phyloP scores from a whole-genome alignment of 805 yeast species.

The Brettanomyces nanus region DNA sequence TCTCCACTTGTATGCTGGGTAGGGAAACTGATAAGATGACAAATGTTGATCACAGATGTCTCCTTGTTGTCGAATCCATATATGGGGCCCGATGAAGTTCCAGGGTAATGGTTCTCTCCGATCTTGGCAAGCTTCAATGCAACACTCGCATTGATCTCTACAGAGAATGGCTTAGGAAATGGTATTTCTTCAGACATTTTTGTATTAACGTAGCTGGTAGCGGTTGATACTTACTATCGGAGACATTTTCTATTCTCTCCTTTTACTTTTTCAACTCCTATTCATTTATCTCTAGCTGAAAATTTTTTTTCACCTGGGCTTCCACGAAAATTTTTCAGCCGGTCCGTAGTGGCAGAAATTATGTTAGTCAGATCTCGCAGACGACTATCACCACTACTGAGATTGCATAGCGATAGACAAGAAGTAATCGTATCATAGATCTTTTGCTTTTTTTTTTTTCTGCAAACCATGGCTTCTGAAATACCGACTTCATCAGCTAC shows the following conservation, averaged over 20 bases:
- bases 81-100: slow-evolving; percentile 59
- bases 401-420: too few relatives aligned
- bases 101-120: slow-evolving; percentile 55
- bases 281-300: background rate
- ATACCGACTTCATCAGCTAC: too few relatives aligned
- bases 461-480: too few relatives aligned
- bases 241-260: too few relatives aligned
- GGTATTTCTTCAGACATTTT: background rate
- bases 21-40: slow-evolving; percentile 32
- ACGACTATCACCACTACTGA: too few relatives aligned
- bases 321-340: background rate
- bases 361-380: too few relatives aligned
- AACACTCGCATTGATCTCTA: slow-evolving; percentile 43
- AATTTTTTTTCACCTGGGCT: background rate
- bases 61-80: slow-evolving; percentile 56
- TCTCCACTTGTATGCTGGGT: slow-evolving; percentile 26
- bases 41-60: slow-evolving; percentile 36
- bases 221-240: too few relatives aligned
- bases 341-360: background rate
- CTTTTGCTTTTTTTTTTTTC: too few relatives aligned
- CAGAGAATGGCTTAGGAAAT: slow-evolving; percentile 6
- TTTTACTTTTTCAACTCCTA: background rate
- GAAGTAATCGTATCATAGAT: too few relatives aligned
- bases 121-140: slow-evolving; percentile 58
- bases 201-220: slow-evolving; percentile 1